Conservation (phyloP, 192 early-diverging fungal species). For the Chytriomyces sp. region DNA sequence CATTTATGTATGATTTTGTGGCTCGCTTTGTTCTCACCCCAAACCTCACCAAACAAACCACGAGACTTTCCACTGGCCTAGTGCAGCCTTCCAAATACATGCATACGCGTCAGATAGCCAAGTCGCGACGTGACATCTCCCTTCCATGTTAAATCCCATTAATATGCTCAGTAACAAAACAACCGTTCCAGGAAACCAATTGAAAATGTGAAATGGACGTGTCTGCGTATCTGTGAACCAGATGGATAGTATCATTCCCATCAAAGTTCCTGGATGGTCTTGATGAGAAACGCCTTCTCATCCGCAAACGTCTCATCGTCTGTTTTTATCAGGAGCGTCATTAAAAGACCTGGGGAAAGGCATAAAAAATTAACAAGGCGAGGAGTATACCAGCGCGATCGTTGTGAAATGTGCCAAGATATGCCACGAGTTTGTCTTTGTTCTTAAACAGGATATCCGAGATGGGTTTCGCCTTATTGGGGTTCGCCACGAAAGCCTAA, state of each 20-base stretch:
- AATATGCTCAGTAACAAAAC: not conserved
- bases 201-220: no score
- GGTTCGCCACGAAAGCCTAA: slow-evolving; percentile 97
- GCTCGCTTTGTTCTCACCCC: not conserved
- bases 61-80: no score
- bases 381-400: slow-evolving; percentile 82
- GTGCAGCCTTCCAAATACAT: no score
- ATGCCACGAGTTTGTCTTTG: slow-evolving; percentile 84
- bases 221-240: no score
- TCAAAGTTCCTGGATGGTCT: slow-evolving; percentile 70
- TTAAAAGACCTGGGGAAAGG: no score
- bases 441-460: slow-evolving; percentile 91
- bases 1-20: slow-evolving; percentile 2
- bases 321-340: no score
- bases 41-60: no score
- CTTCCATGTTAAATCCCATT: not conserved
- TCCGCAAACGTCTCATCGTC: slow-evolving; percentile 99
- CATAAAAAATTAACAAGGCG: no score
- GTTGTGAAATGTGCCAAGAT: slow-evolving; percentile 90
- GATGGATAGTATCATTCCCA: no score
- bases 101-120: no score
- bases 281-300: slow-evolving; percentile 95
- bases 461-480: slow-evolving; percentile 92
- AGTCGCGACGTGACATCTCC: no score
- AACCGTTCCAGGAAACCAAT: no score